These are phyloP conservation scores for Leucogyrophana mollusca DNA, from an alignment of 768 basidiomycete genomes.

Conservation along the genomic window DNA sequence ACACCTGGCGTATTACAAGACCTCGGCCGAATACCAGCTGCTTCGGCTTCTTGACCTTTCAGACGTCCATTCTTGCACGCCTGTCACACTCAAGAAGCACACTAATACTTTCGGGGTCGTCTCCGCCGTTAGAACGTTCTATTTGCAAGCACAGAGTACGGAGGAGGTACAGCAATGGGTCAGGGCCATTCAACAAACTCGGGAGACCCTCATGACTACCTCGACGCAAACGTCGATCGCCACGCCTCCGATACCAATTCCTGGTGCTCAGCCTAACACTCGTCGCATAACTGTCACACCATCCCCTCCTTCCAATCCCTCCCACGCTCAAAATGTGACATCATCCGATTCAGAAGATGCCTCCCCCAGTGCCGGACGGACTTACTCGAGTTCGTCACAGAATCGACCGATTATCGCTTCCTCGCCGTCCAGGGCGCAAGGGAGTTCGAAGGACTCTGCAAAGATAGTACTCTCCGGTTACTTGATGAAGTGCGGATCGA, in stretches of 20 bases:
- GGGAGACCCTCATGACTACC: conserved; percentile 61
- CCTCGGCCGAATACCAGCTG: conserved; percentile 89
- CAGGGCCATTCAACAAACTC: conserved; percentile 71
- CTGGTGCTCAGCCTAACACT: conserved; percentile 31
- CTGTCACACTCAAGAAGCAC: conserved; percentile 87
- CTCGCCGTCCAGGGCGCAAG: conserved; percentile 43
- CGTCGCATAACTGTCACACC: conserved; percentile 38
- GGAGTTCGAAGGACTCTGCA: conserved; percentile 52
- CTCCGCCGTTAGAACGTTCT: conserved; percentile 86
- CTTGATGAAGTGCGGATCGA: conserved; percentile 94
- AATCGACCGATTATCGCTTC: conserved; percentile 36
- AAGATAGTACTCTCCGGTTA: conserved; percentile 88
- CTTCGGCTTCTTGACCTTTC: conserved; percentile 83
- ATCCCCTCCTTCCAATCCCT: conserved; percentile 45
- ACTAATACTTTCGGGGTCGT: conserved; percentile 89
- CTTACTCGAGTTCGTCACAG: conserved; percentile 46
- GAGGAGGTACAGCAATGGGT: conserved; percentile 87
- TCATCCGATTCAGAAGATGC: conserved; percentile 82
- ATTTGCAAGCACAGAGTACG: conserved; percentile 75
- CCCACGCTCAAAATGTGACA: conserved; percentile 51
- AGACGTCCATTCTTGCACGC: conserved; percentile 88
- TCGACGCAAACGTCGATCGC: conserved; percentile 55
- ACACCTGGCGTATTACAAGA: conserved; percentile 97
- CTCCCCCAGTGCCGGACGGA: conserved; percentile 43
- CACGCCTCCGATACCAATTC: conserved; percentile 53